A percentile compares a stretch with the other conserved stretches of the same genome.
These are phyloP conservation scores for Cantharellus anzutake DNA, from an alignment of 768 basidiomycete genomes.

Conservation along the genomic window DNA sequence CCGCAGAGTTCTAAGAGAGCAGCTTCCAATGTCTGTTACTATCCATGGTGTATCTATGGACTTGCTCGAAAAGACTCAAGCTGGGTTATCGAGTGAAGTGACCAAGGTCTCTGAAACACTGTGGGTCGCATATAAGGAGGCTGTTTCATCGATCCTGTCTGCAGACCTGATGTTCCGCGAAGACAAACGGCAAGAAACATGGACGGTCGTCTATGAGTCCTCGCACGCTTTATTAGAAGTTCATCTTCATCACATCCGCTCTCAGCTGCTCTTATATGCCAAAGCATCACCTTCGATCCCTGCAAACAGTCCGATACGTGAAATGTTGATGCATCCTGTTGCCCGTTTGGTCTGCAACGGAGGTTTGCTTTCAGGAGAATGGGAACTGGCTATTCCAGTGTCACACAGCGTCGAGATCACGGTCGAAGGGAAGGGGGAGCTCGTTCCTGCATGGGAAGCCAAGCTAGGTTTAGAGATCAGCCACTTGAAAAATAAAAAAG, in stretches of 20 bases:
- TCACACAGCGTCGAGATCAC: constrained; percentile 34
- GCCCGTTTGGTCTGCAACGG: constrained; percentile 44
- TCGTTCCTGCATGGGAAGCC: constrained; percentile 71
- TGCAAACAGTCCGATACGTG: constrained; percentile 63
- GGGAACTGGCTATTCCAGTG: constrained; percentile 66
- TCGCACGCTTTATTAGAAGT: constrained; percentile 54
- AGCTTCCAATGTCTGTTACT: constrained; percentile 71
- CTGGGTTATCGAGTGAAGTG: constrained; percentile 14
- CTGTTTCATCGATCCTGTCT: constrained; percentile 38
- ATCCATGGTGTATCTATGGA: constrained; percentile 25
- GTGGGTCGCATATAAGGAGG: constrained; percentile 52
- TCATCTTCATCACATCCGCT: constrained; percentile 49
- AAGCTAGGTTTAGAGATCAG: constrained; percentile 52
- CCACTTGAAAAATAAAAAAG: constrained; percentile 43
- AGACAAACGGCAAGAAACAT: constrained; percentile 72
- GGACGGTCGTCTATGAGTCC: constrained; percentile 66
- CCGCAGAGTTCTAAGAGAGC: constrained; percentile 53
- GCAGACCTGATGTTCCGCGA: constrained; percentile 66
- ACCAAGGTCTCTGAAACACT: constrained; percentile 30
- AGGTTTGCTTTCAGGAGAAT: constrained; percentile 45
- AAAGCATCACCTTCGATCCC: constrained; percentile 46
- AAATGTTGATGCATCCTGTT: constrained; percentile 52
- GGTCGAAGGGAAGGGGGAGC: constrained; percentile 44
- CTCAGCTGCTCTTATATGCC: constrained; percentile 77
- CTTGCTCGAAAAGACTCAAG: constrained; percentile 33